Evolutionary conservation across 768 basidiomycete species (phyloP).

Genomic region (Candolleomyces efflorescens): DNA sequence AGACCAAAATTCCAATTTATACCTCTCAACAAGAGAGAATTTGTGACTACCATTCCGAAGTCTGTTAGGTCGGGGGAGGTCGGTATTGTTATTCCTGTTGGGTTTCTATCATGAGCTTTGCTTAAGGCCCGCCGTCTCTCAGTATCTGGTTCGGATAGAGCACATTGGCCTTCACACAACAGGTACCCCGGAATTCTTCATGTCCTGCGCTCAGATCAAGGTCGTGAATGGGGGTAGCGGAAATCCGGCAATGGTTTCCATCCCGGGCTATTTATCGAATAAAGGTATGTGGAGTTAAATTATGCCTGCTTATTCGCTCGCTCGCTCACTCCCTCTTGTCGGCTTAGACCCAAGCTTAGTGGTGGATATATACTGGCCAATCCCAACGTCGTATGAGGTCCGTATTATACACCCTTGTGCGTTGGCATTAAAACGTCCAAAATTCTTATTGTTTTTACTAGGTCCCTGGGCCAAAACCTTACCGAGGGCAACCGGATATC

Average conservation of each 20-base stretch:
- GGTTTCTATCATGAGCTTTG: too few species aligned
- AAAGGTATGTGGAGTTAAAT: slow-evolving; percentile 13
- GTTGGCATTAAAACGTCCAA: background rate
- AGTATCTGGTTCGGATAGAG: slow-evolving; percentile 37
- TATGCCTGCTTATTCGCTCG: background rate
- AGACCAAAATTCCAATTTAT: slow-evolving; percentile 24
- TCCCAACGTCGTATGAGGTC: slow-evolving; percentile 22
- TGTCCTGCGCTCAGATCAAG: slow-evolving; percentile 40
- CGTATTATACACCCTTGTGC: background rate
- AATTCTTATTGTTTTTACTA: background rate
- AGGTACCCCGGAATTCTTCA: slow-evolving; percentile 39
- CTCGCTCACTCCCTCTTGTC: background rate
- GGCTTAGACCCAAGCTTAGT: slow-evolving; percentile 18
- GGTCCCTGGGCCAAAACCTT: slow-evolving; percentile 7
- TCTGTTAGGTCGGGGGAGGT: slow-evolving; percentile 34
- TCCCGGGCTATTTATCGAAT: slow-evolving; percentile 35
- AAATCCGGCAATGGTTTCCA: slow-evolving; percentile 35
- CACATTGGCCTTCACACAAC: slow-evolving; percentile 37
- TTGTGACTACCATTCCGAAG: slow-evolving; percentile 32
- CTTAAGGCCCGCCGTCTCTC: background rate
- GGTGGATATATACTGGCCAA: slow-evolving; percentile 23
- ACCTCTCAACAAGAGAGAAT: slow-evolving; percentile 20
- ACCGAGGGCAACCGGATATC: slow-evolving; percentile 7
- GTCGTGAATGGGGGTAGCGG: slow-evolving; percentile 36
- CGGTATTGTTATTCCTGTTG: background rate